Evolutionary conservation across 2,329 filamentous ascomycete genomes (phyloP), one percentile per base, ranked within the genome.

Genomic region (Paraphoma sp.): DNA sequence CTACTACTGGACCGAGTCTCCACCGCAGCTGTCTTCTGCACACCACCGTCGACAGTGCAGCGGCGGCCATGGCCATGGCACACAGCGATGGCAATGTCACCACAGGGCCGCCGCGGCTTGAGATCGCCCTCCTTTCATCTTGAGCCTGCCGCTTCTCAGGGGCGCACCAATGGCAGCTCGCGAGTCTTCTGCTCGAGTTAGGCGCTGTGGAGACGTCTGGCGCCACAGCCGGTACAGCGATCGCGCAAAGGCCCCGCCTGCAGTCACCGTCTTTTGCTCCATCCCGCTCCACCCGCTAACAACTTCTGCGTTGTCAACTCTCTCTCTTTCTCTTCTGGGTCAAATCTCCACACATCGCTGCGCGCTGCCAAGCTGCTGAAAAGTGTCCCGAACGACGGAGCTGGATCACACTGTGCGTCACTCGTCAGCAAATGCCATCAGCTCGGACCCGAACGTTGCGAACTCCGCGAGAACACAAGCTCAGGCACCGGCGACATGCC

Each of bases 101-200:
- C 41, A 45, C 36, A 52, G 56, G 46, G 56, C 54, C 56, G 62
- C 49, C 55, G 29, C 53, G 57, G 54, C 30, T 31, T 54, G 49
- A 45, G 53, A 65, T 64, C 56, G 45, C 48, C 60, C 45, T 60
- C 63, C 64, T 62, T 62, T 66, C 64, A 67, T 68, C 64, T 65
- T 38, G n/a, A 51, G 45, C 43, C 45, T 36, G 38, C 45, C 44
- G 56, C 54, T 48, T 38, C 29, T 62, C 62, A 64, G 62, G 62
- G 62, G 59, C 52, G 45, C 41, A 46, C 60, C 54, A 63, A 49
- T 60, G 17, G 28, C 54, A 53, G 49, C 40, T 6, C 28, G 44
- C 45, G 14, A 38, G 40, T 8, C 28, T 28, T 10, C 9, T 30
- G 48, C 12, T n/a, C 17, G 40, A 30, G 18, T 36, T 16, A 23